Base-by-base conservation (phyloP, 1,139 yeast genomes). In the Candida sp. region DNA sequence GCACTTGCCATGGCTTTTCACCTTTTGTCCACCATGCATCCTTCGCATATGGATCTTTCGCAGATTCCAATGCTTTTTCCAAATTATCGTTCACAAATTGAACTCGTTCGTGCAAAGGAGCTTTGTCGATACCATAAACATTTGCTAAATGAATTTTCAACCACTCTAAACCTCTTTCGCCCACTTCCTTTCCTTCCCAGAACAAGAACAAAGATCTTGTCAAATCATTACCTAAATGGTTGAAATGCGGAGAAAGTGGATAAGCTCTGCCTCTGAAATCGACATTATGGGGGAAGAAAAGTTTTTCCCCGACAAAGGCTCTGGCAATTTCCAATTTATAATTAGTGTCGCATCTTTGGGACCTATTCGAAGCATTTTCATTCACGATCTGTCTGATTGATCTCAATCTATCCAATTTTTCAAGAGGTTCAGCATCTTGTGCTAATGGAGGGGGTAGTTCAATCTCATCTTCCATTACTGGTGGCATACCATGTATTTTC, bases 221-320 rank as follows among this genome's bases (percentile, higher is more conserved):
- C 69, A 91, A 70, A 66, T 93, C 99, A 58, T 87, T 87, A 51
- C 98, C 98, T 52, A 93, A 72, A 64, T 93, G 98, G 55, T 79
- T 79, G 52, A 79, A 75, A 56, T 78, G 81, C 2, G 96, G 95
- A 1, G 97, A 84, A 39, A 93, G 68, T 4, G 99, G 98, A 59
- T 93, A 93, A 1, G 98, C 97, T 56, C 99, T 82, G 5, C 99
- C 99, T 63, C 99, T 77, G 61, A 91, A 91, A 63, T 93, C 99
- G 43, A 93, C 72, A 55, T 90, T 90, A 61, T 93, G 97, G 4
- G 99, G 98, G 70, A 91, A 88, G 61, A 82, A 91, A 57, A 93
- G 82, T 57, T 87, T 84, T 63, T 93, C 99, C 21, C 95, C 95
- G 35, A 84, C 69, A 55, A 84, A 89, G 0, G 96, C 97, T 53